These are phyloP conservation scores for Candida albicans DNA, from an alignment of 1,139 yeast species.

Conservation along the genomic window DNA sequence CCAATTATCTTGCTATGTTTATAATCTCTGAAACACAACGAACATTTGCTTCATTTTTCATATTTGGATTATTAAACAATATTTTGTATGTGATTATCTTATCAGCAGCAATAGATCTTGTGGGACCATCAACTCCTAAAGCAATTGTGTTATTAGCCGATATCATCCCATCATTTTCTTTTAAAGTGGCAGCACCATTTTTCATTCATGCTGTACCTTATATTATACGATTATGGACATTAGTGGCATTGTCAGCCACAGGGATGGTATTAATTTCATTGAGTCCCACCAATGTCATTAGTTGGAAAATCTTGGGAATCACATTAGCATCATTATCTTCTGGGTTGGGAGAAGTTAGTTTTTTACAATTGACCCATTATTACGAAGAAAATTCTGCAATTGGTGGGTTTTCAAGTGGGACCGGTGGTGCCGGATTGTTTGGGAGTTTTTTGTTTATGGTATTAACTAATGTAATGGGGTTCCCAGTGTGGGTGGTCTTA, in stretches of 20 bases:
- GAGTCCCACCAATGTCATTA: constrained; percentile 24
- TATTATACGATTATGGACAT: constrained; percentile 46
- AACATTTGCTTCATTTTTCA: constrained; percentile 64
- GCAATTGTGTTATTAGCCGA: constrained; percentile 85
- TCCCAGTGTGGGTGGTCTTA: constrained; percentile 32
- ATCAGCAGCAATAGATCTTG: constrained; percentile 89
- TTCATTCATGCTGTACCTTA: constrained; percentile 70
- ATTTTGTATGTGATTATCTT: constrained; percentile 87
- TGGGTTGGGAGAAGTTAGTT: constrained; percentile 89
- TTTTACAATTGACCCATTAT: constrained; percentile 78
- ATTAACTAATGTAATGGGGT: constrained; percentile 38
- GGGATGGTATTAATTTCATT: constrained; percentile 79
- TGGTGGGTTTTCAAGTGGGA: constrained; percentile 90
- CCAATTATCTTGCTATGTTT: background rate
- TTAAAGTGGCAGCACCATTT: constrained; percentile 78
- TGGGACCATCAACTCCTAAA: constrained; percentile 81
- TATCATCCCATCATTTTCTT: constrained; percentile 73
- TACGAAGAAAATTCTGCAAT: constrained; percentile 54
- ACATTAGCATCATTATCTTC: constrained; percentile 79
- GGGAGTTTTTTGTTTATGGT: constrained; percentile 60
- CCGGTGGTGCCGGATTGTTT: constrained; percentile 90
- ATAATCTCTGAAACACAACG: constrained; percentile 5
- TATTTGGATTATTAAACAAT: constrained; percentile 85
- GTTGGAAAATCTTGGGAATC: constrained; percentile 63
- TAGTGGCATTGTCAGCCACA: constrained; percentile 59